A percentile compares a stretch with the other conserved stretches of the same genome.
phyloP scores from a whole-genome alignment of 1,139 yeast genomes.

The Kluyveromyces sp. region DNA sequence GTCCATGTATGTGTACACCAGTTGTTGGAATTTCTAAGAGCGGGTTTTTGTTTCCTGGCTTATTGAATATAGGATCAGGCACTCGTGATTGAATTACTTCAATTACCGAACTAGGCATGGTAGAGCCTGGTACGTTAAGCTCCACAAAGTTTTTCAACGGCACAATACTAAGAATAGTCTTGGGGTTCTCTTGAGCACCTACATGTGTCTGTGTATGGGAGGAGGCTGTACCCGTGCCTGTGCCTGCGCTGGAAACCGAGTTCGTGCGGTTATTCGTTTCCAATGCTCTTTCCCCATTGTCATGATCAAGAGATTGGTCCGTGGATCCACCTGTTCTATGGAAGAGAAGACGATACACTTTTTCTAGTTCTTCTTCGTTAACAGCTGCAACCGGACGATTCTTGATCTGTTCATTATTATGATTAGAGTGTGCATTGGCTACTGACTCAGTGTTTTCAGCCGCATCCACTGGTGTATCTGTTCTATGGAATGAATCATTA shows the following conservation, averaged over 20 bases:
- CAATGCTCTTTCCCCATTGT: too few relatives aligned
- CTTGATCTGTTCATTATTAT: background rate
- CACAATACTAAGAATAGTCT: background rate
- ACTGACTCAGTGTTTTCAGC: background rate
- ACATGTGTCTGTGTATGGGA: too few relatives aligned
- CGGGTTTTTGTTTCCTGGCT: slow-evolving; percentile 38
- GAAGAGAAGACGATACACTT: slow-evolving; percentile 10
- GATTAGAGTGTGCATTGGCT: background rate
- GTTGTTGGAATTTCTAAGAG: slow-evolving; percentile 51
- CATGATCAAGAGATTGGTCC: background rate
- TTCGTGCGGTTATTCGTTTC: too few relatives aligned
- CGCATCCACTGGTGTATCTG: background rate
- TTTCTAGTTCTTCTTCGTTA: slow-evolving; percentile 3
- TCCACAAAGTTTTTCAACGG: slow-evolving; percentile 12
- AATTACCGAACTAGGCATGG: slow-evolving; percentile 35
- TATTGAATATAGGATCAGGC: slow-evolving; percentile 30
- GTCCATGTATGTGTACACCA: slow-evolving; percentile 56
- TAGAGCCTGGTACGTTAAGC: slow-evolving; percentile 14
- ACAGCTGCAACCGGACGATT: background rate
- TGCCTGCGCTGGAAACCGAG: too few relatives aligned
- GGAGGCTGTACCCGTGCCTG: too few relatives aligned
- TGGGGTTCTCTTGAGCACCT: too few relatives aligned
- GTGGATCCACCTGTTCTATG: slow-evolving; percentile 7
- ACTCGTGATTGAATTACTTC: slow-evolving; percentile 19
- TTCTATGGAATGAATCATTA: background rate